Percentiles rank a stretch among this genome's conserved stretches.
phyloP scores from a whole-genome alignment of 2,329 filamentous ascomycete species.

The Trichoderma koningii region DNA sequence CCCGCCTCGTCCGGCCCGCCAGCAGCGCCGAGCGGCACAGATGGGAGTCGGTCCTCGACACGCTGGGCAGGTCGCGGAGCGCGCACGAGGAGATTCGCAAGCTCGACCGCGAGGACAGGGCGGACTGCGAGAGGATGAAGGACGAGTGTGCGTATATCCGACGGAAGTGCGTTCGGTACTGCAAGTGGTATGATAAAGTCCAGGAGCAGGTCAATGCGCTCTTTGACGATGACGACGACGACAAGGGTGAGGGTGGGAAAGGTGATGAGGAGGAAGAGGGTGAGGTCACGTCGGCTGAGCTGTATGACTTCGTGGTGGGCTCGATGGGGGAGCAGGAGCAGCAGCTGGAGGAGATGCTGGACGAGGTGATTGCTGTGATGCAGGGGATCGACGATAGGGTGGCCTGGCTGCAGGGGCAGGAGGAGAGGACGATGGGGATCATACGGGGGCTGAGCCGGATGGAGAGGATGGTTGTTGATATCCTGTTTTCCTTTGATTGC shows the following conservation, averaged over 20 bases:
- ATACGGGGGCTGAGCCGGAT: neutral
- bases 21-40: neutral
- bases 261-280: neutral
- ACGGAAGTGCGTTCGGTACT: neutral
- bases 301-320: neutral
- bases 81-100: no score
- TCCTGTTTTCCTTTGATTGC: neutral
- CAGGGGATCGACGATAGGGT: neutral
- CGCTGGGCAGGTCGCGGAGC: no score
- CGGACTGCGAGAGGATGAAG: neutral
- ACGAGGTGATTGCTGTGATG: neutral
- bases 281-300: neutral
- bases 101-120: no score
- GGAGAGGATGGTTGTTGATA: neutral
- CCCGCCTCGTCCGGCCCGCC: neutral
- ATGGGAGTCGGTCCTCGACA: neutral
- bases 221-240: neutral
- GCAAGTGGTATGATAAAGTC: neutral
- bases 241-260: neutral
- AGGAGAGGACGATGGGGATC: neutral
- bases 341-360: neutral
- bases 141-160: neutral
- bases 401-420: neutral
- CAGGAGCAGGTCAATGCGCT: neutral
- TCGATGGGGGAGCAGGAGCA: neutral